These are phyloP conservation scores for Sophora flavescens DNA, from an alignment of 306 rosid species.

Conservation along the genomic window DNA sequence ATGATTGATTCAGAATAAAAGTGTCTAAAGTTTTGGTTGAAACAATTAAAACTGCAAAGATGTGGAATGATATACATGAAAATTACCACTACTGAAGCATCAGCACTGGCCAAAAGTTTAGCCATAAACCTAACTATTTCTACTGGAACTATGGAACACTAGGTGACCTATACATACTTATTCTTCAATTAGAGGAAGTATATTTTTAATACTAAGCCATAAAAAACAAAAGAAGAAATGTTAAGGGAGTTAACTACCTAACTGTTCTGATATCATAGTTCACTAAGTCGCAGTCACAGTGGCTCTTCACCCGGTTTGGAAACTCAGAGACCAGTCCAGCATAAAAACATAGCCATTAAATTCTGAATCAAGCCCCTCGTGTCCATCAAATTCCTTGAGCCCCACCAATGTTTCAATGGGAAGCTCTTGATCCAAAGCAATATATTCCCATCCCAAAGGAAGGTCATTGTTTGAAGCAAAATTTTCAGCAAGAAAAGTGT, in stretches of 20 bases:
- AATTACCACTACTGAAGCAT: neutral
- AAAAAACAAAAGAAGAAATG: neutral
- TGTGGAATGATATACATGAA: no score
- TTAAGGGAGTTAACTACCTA: slow-evolving; percentile 34
- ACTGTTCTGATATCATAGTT: neutral
- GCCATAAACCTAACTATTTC: slow-evolving; percentile 18
- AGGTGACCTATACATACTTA: slow-evolving; percentile 24
- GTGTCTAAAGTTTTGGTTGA: no score
- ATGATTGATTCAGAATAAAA: no score
- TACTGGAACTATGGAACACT: neutral
- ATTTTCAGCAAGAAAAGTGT: slow-evolving; percentile 12
- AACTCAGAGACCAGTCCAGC: slow-evolving; percentile 39
- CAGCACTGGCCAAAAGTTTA: neutral
- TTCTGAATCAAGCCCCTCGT: slow-evolving; percentile 60
- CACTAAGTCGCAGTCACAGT: slow-evolving; percentile 28
- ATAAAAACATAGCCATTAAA: slow-evolving; percentile 43
- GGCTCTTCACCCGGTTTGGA: neutral
- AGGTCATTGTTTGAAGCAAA: slow-evolving; percentile 24
- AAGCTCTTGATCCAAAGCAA: slow-evolving; percentile 40
- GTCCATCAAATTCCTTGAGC: slow-evolving; percentile 66
- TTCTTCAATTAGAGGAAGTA: slow-evolving; percentile 24
- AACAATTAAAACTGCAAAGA: no score
- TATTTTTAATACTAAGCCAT: neutral
- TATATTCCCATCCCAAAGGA: slow-evolving; percentile 41
- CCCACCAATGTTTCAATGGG: slow-evolving; percentile 67